Evolutionary conservation across 1,139 yeast genomes (phyloP).

Genomic region (Pneumocystis wakefieldiae): DNA sequence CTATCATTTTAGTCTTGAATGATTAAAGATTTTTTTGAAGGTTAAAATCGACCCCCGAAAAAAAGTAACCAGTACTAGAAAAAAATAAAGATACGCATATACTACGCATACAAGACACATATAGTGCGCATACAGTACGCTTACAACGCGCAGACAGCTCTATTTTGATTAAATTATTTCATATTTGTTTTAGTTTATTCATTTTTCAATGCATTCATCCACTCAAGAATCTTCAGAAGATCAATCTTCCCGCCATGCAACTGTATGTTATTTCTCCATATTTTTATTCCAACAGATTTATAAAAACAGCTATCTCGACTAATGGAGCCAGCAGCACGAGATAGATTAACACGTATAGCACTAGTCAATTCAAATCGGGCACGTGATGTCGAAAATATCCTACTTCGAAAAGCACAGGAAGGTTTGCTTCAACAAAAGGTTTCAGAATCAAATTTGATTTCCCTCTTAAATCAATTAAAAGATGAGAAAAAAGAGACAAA

Average conservation of each 20-base stretch:
- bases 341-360: conserved; percentile 70
- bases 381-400: conserved; percentile 56
- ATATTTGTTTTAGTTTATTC: too few species aligned
- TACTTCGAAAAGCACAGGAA: conserved; percentile 55
- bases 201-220: too few species aligned
- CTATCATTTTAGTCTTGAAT: too few species aligned
- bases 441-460: conserved; percentile 65
- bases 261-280: conserved; percentile 4
- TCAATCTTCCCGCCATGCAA: conserved; percentile 3
- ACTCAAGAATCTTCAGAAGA: background rate
- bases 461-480: conserved; percentile 67
- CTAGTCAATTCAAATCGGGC: conserved; percentile 89
- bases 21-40: too few species aligned
- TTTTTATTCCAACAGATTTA: background rate
- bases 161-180: too few species aligned
- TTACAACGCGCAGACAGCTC: too few species aligned
- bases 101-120: too few species aligned
- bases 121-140: too few species aligned
- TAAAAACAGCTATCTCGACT: conserved; percentile 41
- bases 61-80: too few species aligned
- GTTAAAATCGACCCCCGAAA: too few species aligned
- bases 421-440: conserved; percentile 66
- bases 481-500: conserved; percentile 51
- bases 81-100: too few species aligned
- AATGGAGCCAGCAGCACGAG: conserved; percentile 70